Evolutionary conservation across 2,329 filamentous ascomycete genomes (phyloP), one percentile per base, ranked within the genome.

Genomic region (Fusarium musae): DNA sequence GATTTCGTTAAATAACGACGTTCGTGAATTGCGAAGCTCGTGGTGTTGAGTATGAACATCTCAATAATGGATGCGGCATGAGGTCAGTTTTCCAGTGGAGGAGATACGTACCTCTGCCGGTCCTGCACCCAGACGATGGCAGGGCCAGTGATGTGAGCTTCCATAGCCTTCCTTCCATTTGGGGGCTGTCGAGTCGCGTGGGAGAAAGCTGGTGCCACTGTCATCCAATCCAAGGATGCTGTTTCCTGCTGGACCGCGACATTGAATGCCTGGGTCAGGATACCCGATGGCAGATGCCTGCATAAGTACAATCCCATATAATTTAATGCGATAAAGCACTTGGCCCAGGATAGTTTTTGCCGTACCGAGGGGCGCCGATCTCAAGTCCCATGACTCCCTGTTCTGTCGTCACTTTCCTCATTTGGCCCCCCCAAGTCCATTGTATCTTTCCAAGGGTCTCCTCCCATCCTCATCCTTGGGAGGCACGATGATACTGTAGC

Each of bases 381-480:
- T 36, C 39, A 60, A 63, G 72, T 75, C 72, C 40, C 72, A 72
- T 76, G 74, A 77, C 70, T 73, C 68, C 67, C 57, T 68, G 57
- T 62, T 59, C 47, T 74, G 75, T 78, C 75, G 74, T 75, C 75
- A 78, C 75, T 77, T 74, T 72, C 72, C 70, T 54, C 30, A 62
- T 73, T 66, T 23, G 66, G 63, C n/a, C 17, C 26, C n/a, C 23
- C 57, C 42, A 40, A 53, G 40, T 46, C 30, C 39, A 64, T 62
- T 73, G 54, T 59, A 49, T 37, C 54, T 62, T 72, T 72, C 23
- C 70, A 71, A 66, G 71, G 72, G 72, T 74, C 60, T 65, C 44
- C 46, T 28, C 19, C 34, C 60, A 54, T 63, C 54, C 46, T 72
- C 52, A 37, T 49, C 40, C 53, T 36, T 67, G 63, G 54, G 52